Base-by-base conservation (phyloP, 305 asterid genomes). In the Rubia tinctorum region DNA sequence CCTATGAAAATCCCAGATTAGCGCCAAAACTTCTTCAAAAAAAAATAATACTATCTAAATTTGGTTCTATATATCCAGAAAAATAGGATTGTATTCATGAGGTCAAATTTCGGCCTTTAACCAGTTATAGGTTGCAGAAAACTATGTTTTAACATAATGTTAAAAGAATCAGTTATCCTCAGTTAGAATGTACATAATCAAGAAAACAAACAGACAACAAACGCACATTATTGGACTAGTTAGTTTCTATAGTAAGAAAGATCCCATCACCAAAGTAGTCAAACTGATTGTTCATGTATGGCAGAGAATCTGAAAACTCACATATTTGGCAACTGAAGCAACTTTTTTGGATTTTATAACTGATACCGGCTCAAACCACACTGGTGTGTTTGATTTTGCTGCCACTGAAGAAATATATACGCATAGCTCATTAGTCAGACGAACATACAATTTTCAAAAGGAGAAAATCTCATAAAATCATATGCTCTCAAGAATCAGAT, bases 311-410 rank as follows among this genome's bases (percentile, higher is more conserved):
- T 72, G 18, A 62, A 75, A 56, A 81, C 96, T 90, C 83, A 94
- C 97, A 61, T 86, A 71, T 84, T 90, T 88, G 53, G 76, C 92
- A 72, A 91, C 80, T 73, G 90, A 84, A 78, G 88, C 97, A 84
- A 94, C 79, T 79, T 92, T 84, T 87, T 73, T 86, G 69, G 99
- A 91, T 84, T 94, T 94, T 39, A 77, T 79, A 56, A 94, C 99
- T 18, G 99, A 94, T 63, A 94, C 99, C 10, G 99, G 97, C 86
- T 91, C 97, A 80, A 94, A 94, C 99, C 97, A 94, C 66, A 89
- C 81, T 64, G 89, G 81, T 56, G 95, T 90, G 69, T 75, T 72
- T 74, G 84, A 80, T 84, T 87, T 89, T 73, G 89, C 91, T 68
- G 99, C 97, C 84, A 85, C 99, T 91, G 92, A 58, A 66, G 42